Percentiles rank a stretch among this genome's conserved stretches.
These are phyloP conservation scores for Gnaphalium uliginosum DNA, from an alignment of 129 eudicot genomes.

Conservation along the genomic window DNA sequence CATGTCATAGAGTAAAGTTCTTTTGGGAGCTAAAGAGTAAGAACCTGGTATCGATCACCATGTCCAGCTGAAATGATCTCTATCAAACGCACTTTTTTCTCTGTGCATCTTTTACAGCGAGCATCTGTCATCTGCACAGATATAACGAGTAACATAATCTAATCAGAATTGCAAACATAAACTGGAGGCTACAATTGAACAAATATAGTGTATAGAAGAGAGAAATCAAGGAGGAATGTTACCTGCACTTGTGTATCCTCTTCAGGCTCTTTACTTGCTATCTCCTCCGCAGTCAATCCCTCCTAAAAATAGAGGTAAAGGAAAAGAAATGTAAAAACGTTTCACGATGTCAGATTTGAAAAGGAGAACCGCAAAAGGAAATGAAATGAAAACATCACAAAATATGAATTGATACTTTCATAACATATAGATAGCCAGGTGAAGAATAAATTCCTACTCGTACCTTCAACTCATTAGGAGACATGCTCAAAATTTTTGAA, in stretches of 20 bases:
- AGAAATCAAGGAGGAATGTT: neutral
- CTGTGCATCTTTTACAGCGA: slow-evolving; percentile 83
- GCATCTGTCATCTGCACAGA: slow-evolving; percentile 93
- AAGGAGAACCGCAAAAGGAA: neutral
- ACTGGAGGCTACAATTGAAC: neutral
- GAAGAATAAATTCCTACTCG: neutral
- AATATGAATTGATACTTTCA: neutral
- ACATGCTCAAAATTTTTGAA: slow-evolving; percentile 71
- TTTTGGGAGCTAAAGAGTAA: neutral
- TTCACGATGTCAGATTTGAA: neutral
- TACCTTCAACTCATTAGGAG: slow-evolving; percentile 88
- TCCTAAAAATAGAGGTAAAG: slow-evolving; percentile 45
- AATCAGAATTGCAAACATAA: neutral
- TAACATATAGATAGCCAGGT: neutral
- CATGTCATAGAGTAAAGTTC: neutral
- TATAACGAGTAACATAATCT: neutral
- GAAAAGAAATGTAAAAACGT: neutral
- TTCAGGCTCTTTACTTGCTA: slow-evolving; percentile 79
- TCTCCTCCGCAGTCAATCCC: slow-evolving; percentile 89
- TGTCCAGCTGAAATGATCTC: slow-evolving; percentile 86
- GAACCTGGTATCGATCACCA: slow-evolving; percentile 88
- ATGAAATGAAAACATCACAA: neutral
- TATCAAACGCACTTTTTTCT: slow-evolving; percentile 71
- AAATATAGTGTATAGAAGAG: neutral
- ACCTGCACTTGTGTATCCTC: slow-evolving; percentile 83